Percentiles rank a stretch among this genome's conserved stretches.
Conservation (phyloP, 257 asterid genomes). For the Cynanchum wilfordii region DNA sequence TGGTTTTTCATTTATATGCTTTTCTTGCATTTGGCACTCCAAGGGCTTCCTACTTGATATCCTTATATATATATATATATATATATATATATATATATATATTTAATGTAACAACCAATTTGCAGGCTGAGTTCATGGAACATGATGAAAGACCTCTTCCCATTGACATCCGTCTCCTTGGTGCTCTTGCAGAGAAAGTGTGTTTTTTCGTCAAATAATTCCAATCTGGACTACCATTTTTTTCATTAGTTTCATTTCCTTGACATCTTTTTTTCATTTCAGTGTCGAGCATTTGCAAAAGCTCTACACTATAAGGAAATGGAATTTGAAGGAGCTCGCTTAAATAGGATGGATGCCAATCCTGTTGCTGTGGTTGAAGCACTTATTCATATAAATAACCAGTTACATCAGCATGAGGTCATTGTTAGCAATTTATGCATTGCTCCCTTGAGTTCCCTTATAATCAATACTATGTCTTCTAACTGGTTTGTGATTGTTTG, state of each 20-base stretch:
- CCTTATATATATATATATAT: too few species aligned
- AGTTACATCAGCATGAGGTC: constrained; percentile 97
- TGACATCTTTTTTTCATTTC: constrained; percentile 29
- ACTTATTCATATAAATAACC: constrained; percentile 94
- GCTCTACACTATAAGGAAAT: constrained; percentile 97
- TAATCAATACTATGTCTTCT: constrained; percentile 15
- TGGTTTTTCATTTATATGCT: not conserved
- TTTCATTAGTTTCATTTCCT: constrained; percentile 5
- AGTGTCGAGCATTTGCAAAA: constrained; percentile 99
- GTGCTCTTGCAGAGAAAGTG: constrained; percentile 98
- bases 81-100: too few species aligned
- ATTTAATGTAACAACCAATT: constrained; percentile 16
- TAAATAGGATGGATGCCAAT: constrained; percentile 82
- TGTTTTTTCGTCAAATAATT: constrained; percentile 20
- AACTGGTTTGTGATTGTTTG: constrained; percentile 20
- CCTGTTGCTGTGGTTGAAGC: constrained; percentile 97
- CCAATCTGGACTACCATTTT: not conserved
- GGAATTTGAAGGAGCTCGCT: constrained; percentile 93
- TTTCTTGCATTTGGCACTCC: constrained; percentile 5
- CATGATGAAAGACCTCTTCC: constrained; percentile 97
- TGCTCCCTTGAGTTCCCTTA: constrained; percentile 9
- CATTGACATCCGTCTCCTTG: constrained; percentile 92
- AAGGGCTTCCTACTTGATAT: not conserved
- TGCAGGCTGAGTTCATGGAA: constrained; percentile 99
- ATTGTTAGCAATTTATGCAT: constrained; percentile 19